Evolutionary conservation across 1,284 basidiomycete genomes (phyloP), one percentile per base, ranked within the genome.

Genomic region (Naganishia cerealis): DNA sequence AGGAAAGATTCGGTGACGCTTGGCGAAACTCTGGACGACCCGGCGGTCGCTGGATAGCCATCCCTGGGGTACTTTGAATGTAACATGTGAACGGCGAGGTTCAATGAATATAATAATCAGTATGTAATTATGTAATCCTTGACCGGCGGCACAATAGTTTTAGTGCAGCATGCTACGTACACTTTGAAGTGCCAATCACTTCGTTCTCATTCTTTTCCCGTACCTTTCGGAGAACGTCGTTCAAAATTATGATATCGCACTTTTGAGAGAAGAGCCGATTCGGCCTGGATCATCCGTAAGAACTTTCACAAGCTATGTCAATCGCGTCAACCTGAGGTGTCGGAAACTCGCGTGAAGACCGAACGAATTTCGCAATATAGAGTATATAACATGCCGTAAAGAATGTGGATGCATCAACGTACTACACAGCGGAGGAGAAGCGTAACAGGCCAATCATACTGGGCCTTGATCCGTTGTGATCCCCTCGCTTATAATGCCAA

Each of bases 51-150:
- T 87, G 84, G 73, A 85, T 84, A 1, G 84, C 88, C 38, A 80
- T 92, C 50, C 90, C 90, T 0, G 85, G 84, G 69, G 6, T 91
- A n/a, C 76, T 89, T 26, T 88, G 78, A 66, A 33, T 33, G n/a
- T n/a, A n/a, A 33, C 29, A 33, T 33, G 29, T 33, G 6, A 33
- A 33, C 6, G 29, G 29, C 29, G 6, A 33, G 29, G 29, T 3
- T 6, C 6, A 33, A 33, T 33, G 29, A 33, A 33, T 33, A 33
- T 33, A 33, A 33, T 33, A 2, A 33, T 33, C 29, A 33, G 29
- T 33, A 33, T 33, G 29, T 33, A 6, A 33, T 33, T 33, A 33
- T 6, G n/a, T 33, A 33, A 33, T 33, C 6, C 3, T 33, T 33
- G 29, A 33, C 29, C 29, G 29, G 29, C 29, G 29, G 29, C 29